Base-by-base conservation (phyloP, 805 yeast genomes). In the Yarrowia divulgata region DNA sequence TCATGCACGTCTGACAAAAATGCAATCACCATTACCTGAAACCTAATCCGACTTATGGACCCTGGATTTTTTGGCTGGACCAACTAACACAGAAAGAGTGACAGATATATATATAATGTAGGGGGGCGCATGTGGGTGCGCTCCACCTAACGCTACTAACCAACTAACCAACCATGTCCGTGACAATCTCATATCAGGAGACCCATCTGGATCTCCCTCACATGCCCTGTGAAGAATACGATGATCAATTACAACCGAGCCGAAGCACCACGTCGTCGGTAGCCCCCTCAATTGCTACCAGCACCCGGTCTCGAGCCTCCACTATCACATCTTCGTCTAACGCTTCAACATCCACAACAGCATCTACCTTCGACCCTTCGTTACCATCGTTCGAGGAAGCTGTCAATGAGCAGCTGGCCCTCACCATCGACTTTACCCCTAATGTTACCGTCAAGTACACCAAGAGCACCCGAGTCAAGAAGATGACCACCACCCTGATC, bases 211-310 rank as follows among this genome's bases (percentile, higher is more conserved):
- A 63, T 39, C 67, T 63, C 43, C 67, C 67, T 6, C 57, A 46
- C 39, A 46, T 63, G 54, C 67, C 67, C 57, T 63, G 67, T 23
- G 67, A 63, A 48, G 67, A 63, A 16, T 63, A 63, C 57, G 57
- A 46, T 39, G 49, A 58, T 18, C 40, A 18, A 32, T 40, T 40
- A 39, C 62, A 55, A 3, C 62, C 62, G 39, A 55, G 45, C 14
- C 60, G 46, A 16, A 39, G 34, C 48, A 14, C 62, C 35, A 23
- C 62, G 19, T 14, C 62, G 37, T 40, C 62, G 29, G n/a, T 35
- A 13, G 62, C 35, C 8, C 62, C 46, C 46, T 55, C 58, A 40
- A 42, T 40, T 39, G 48, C 48, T 13, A 9, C 45, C 16, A 19
- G 19, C 35, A 49, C 46, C n/a, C 66, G 50, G 13, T 58, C 66